Conservation (phyloP, 306 rosid species). For the Quercus rubra region DNA sequence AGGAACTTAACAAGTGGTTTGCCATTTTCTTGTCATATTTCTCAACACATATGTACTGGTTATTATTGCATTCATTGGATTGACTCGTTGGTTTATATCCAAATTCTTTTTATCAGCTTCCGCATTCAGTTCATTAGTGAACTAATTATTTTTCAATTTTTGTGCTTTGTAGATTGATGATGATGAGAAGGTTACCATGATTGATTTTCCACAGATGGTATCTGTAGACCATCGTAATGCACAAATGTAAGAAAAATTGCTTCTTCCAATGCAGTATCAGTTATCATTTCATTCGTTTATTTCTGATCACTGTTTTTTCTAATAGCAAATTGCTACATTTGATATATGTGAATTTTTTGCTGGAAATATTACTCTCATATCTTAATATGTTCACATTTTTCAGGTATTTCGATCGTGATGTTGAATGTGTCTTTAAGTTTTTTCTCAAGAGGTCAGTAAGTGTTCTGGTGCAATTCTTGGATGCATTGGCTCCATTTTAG, state of each 20-base stretch:
- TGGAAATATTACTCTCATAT: not conserved
- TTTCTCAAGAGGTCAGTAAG: conserved; percentile 74
- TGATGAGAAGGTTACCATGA: conserved; percentile 81
- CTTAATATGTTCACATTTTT: conserved; percentile 25
- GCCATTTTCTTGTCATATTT: not conserved
- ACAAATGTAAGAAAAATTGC: conserved; percentile 62
- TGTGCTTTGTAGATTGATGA: conserved; percentile 61
- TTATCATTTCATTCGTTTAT: not conserved
- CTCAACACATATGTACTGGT: not conserved
- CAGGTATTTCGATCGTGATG: conserved; percentile 99
- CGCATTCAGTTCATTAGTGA: conserved; percentile 8
- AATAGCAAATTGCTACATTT: not conserved
- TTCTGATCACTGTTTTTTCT: not conserved
- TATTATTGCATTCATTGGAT: not conserved
- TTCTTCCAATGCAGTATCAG: not conserved
- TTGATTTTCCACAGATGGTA: conserved; percentile 97
- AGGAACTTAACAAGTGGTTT: not conserved
- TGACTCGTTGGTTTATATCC: not conserved
- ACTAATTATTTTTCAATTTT: not conserved
- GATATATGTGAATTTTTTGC: not conserved
- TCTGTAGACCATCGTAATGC: conserved; percentile 87
- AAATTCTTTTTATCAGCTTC: conserved; percentile 7
- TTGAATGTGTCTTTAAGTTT: conserved; percentile 85
- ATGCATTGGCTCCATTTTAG: conserved; percentile 5
- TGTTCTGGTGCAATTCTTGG: not conserved